Base-by-base conservation (phyloP, 768 basidiomycete species). In the Hemileccinum rubropunctum region DNA sequence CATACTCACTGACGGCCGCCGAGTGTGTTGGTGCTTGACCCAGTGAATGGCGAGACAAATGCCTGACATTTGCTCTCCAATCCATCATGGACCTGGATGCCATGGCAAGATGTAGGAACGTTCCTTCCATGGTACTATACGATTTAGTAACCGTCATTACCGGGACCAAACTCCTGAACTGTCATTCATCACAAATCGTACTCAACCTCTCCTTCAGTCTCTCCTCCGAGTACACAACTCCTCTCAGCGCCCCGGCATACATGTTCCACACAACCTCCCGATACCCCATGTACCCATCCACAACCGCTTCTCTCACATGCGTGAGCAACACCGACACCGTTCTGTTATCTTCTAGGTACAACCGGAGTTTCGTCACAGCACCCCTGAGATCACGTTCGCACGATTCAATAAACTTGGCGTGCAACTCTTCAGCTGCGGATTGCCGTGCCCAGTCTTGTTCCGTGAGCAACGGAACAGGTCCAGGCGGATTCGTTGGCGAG, bases 311-410 rank as follows among this genome's bases (percentile, higher is more conserved):
- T 65, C 83, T 75, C 21, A 89, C 76, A 55, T 94, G 92, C 27
- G 79, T 78, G 26, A 97, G 68, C 46, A 98, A 72, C 8, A 98
- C 86, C 3, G 73, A 73, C 28, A 88, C 88, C 5, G 92, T 92
- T 50, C 84, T 74, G 49, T 82, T 80, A 58, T 94, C 88, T 59
- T 86, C 84, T 8, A 99, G 76, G 65, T 95, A 98, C 50, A 91
- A 58, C 60, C 78, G 73, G 63, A 97, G 68, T 47, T 83, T 76
- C 7, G 67, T 74, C 15, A 86, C 76, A n/a, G 67, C 72, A 3
- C 76, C 71, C 27, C 77, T 77, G 18, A 86, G 68, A 53, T 83
- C 80, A 3, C 76, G 71, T 59, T 81, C 77, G 54, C 81, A 76
- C 1, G 77, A 73, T 15, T 70, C 68, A 18, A 75, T 69, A 66